Evolutionary conservation across 2,329 filamentous ascomycete genomes (phyloP).

Genomic region (Hypoxylon sp.): DNA sequence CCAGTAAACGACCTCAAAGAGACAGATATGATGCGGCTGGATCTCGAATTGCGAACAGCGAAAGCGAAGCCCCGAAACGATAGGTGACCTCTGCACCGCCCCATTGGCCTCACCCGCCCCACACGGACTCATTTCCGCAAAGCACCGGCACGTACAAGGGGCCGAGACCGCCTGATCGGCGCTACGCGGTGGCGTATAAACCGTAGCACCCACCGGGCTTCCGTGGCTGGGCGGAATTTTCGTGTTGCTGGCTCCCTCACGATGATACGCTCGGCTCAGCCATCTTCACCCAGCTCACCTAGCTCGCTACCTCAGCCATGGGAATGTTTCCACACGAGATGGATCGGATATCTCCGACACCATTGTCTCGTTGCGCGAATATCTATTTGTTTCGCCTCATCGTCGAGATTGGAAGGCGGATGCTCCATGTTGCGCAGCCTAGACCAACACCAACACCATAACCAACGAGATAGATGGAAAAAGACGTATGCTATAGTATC

Average conservation of each 20-base stretch:
- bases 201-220: conserved; percentile 10
- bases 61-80: conserved; percentile 28
- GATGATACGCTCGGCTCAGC: conserved; percentile 5
- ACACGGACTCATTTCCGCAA: conserved; percentile 6
- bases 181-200: conserved; percentile 16
- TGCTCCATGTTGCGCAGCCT: conserved; percentile 14
- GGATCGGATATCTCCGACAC: conserved; percentile 20
- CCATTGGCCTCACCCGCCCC: conserved; percentile 48
- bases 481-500: not conserved
- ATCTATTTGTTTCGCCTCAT: not conserved
- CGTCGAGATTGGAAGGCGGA: not conserved
- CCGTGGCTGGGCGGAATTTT: conserved; percentile 27
- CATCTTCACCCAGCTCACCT: not conserved
- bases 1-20: conserved; percentile 1
- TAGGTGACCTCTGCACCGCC: conserved; percentile 45
- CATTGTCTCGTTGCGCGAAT: conserved; percentile 8
- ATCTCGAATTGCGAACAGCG: conserved; percentile 7
- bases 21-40: conserved; percentile 13
- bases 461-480: conserved; percentile 8
- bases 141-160: conserved; percentile 15
- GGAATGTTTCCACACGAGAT: not conserved
- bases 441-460: not conserved
- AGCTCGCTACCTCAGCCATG: conserved; percentile 1
- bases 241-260: conserved; percentile 23
- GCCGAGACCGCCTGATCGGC: conserved; percentile 29